These are phyloP conservation scores for Cladosporium sp. DNA, from an alignment of 2,329 filamentous ascomycete species.

Conservation along the genomic window DNA sequence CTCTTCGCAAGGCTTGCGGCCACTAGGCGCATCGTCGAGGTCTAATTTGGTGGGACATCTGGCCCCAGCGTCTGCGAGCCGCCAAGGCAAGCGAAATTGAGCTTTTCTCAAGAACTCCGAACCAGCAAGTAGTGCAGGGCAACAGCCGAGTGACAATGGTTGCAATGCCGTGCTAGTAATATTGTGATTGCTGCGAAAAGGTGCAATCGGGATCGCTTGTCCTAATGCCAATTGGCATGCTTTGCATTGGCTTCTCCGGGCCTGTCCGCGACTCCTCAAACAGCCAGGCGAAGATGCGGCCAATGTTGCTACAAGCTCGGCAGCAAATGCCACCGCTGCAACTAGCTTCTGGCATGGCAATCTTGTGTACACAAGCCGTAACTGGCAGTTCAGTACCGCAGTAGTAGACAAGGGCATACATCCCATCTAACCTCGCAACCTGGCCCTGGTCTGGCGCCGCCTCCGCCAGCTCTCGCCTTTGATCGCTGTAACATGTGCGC, in stretches of 20 bases:
- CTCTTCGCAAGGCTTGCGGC: slow-evolving; percentile 4
- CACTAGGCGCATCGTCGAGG: slow-evolving; percentile 6
- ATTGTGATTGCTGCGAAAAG: too few species aligned
- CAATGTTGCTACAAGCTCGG: slow-evolving; percentile 2
- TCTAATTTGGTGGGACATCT: slow-evolving; percentile 6
- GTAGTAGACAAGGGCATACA: background rate
- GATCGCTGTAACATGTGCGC: too few species aligned
- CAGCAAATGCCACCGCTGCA: slow-evolving; percentile 3
- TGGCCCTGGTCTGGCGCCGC: slow-evolving; percentile 6
- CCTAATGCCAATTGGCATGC: background rate
- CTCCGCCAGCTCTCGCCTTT: slow-evolving; percentile 4
- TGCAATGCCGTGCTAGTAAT: too few species aligned
- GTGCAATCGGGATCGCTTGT: background rate
- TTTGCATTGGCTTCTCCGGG: slow-evolving; percentile 4
- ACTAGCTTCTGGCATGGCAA: slow-evolving; percentile 6
- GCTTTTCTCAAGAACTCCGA: background rate
- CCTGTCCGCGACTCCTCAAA: slow-evolving; percentile 6
- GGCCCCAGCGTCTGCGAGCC: slow-evolving; percentile 2
- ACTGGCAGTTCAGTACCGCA: slow-evolving; percentile 1
- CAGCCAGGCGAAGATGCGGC: slow-evolving; percentile 6
- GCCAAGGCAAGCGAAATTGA: slow-evolving; percentile 11
- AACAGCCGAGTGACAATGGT: slow-evolving; percentile 2
- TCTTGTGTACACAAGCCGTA: slow-evolving; percentile 1
- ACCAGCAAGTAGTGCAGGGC: slow-evolving; percentile 4
- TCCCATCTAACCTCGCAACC: background rate